A percentile compares a stretch with the other conserved stretches of the same genome.
These are phyloP conservation scores for Yarrowia keelungensis DNA, from an alignment of 805 yeast genomes.

Conservation along the genomic window DNA sequence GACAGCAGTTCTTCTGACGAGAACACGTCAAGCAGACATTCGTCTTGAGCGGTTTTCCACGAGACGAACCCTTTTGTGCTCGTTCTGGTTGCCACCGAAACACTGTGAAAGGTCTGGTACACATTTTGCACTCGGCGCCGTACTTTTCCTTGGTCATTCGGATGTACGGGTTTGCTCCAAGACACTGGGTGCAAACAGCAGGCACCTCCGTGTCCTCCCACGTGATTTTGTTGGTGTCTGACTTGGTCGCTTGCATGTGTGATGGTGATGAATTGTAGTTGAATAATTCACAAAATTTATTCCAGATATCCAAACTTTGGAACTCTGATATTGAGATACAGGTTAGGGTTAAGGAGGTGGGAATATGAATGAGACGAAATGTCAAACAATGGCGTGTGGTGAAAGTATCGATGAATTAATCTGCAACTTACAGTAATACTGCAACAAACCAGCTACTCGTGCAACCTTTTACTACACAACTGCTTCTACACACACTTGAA, in stretches of 20 bases:
- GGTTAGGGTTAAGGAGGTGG: not conserved
- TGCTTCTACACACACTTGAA: too few relatives aligned
- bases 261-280: conserved; percentile 2
- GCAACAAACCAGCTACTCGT: too few relatives aligned
- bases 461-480: too few relatives aligned
- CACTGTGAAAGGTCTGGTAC: conserved; percentile 83
- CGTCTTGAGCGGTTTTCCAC: conserved; percentile 52
- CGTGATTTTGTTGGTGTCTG: conserved; percentile 49
- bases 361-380: not conserved
- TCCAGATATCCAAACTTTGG: not conserved
- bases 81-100: conserved; percentile 71
- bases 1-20: conserved; percentile 81
- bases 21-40: conserved; percentile 83
- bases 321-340: not conserved
- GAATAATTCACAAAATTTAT: not conserved
- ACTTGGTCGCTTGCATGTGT: conserved; percentile 43
- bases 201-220: conserved; percentile 57
- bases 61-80: conserved; percentile 51
- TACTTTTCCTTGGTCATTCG: conserved; percentile 71
- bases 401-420: too few relatives aligned
- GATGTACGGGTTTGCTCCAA: conserved; percentile 71
- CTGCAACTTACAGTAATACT: too few relatives aligned
- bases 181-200: conserved; percentile 74
- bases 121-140: conserved; percentile 85
- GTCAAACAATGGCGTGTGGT: too few relatives aligned